Evolutionary conservation across 108 stramenopile species (phyloP).

Genomic region (Hondaea fermentalgiana): DNA sequence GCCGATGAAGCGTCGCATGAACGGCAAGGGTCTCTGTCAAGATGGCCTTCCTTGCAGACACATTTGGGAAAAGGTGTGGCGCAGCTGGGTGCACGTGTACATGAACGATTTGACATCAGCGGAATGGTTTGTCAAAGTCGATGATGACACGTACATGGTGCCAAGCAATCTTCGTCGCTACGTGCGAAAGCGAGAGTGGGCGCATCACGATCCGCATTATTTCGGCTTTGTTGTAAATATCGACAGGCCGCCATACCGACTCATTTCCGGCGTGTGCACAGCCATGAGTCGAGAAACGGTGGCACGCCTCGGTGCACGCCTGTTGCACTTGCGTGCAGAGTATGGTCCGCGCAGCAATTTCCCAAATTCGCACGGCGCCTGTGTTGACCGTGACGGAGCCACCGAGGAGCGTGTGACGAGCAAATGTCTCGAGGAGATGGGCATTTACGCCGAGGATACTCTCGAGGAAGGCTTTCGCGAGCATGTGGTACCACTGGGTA

Average conservation of each 20-base stretch:
- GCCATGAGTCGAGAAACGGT: neutral
- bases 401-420: slow-evolving; percentile 17
- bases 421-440: neutral
- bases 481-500: neutral
- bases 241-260: neutral
- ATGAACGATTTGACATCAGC: neutral
- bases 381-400: neutral
- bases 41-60: neutral
- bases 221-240: neutral
- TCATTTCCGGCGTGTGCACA: neutral
- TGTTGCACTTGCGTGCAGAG: neutral
- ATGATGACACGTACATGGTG: neutral
- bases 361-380: neutral
- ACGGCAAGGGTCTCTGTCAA: neutral
- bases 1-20: neutral
- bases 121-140: slow-evolving; percentile 5
- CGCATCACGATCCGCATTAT: neutral
- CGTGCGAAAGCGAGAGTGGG: neutral
- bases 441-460: neutral
- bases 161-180: neutral
- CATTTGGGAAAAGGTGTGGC: slow-evolving; percentile 16
- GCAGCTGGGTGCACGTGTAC: neutral
- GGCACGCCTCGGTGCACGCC: neutral
- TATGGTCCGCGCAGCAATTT: neutral
- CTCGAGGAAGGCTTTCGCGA: neutral